Evolutionary conservation across 805 yeast genomes (phyloP).

Genomic region (Yarrowia sp.): DNA sequence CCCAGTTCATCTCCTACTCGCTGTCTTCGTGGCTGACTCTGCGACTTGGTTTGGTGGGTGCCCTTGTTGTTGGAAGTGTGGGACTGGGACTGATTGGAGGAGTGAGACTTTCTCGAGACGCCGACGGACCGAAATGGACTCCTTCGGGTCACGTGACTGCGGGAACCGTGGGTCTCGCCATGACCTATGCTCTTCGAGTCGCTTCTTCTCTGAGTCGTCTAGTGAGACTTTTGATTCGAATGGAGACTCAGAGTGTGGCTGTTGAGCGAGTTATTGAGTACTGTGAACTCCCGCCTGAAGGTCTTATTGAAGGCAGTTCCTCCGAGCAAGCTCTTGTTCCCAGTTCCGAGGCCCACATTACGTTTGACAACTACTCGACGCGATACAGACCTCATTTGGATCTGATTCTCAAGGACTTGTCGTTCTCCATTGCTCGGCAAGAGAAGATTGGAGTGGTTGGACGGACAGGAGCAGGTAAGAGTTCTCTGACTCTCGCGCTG

Average conservation of each 20-base stretch:
- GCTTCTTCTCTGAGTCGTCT: constrained; percentile 55
- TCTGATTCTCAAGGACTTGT: constrained; percentile 64
- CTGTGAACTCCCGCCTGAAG: constrained; percentile 63
- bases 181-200: constrained; percentile 61
- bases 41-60: constrained; percentile 10
- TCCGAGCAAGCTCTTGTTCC: constrained; percentile 54
- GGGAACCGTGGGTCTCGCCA: constrained; percentile 71
- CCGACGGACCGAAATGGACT: constrained; percentile 27
- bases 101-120: constrained; percentile 40
- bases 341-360: constrained; percentile 75
- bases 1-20: constrained; percentile 79
- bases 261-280: constrained; percentile 75
- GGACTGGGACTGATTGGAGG: constrained; percentile 42
- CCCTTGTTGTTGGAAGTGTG: constrained; percentile 41
- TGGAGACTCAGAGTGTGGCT: constrained; percentile 56
- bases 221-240: constrained; percentile 48
- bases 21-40: constrained; percentile 91
- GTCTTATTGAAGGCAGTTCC: background rate
- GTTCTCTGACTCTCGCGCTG: constrained; percentile 73
- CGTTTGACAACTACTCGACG: constrained; percentile 63
- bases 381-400: constrained; percentile 72
- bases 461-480: constrained; percentile 89
- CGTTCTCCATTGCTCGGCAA: constrained; percentile 57
- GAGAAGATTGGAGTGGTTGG: constrained; percentile 89
- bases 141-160: constrained; percentile 42